Evolutionary conservation across 2,329 filamentous ascomycete genomes (phyloP), one percentile per base, ranked within the genome.

Genomic region (Colletotrichum eremochloae): DNA sequence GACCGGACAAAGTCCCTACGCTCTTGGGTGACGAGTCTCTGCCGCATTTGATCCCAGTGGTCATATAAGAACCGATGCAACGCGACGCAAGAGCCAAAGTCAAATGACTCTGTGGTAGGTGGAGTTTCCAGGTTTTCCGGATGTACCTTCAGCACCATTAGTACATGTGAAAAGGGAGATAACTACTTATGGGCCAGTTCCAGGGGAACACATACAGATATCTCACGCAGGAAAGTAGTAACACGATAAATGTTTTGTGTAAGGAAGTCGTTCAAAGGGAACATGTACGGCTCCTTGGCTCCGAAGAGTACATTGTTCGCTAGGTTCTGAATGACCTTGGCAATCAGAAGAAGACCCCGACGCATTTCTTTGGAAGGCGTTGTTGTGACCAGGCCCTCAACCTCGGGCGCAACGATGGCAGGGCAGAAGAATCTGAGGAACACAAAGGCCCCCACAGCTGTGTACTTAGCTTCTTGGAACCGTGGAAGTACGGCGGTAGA

Each of bases 381-480:
- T 1, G 84, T 84, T 20, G 85, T 82, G 24, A 93, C 89, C n/a
- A 93, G 83, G 2, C 90, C 90, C 77, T 93, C 91, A 1, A 86
- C 87, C 77, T 93, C 91, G 0, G 91, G 91, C 1, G 91, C 90
- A 20, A 93, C 91, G 66, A 93, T 93, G 36, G 91, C 91, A 9
- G 91, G 91, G 75, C 91, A 93, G 78, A 93, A 93, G 82, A 93
- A 93, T 11, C 91, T 87, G 33, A 93, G 84, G 77, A 93, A 93
- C 69, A 93, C 89, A 76, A 93, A 93, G 0, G 91, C 90, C 1
- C 91, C 91, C 18, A 93, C 91, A 4, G 91, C 91, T 0, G 91
- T 93, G 77, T 92, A 93, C 79, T 92, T 93, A 7, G 91, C 90
- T 71, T 93, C 91, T 0, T 88, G 89, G 75, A 93, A 93, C 42